A percentile compares a stretch with the other conserved stretches of the same genome.
Evolutionary conservation across 2,329 filamentous ascomycete species (phyloP).

Genomic region (Monilinia fructigena): DNA sequence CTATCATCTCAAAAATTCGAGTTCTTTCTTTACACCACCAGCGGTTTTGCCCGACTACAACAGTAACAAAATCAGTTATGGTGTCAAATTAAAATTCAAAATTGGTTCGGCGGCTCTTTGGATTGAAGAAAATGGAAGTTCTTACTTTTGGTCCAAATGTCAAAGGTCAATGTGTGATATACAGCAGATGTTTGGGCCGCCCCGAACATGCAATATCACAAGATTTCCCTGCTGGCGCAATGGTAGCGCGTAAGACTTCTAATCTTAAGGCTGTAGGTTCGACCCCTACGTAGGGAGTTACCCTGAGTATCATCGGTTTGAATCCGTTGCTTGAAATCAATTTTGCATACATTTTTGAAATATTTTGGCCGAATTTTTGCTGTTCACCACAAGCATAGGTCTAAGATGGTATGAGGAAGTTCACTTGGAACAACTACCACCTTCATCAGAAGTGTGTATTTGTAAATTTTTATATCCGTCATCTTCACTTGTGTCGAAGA

Average conservation of each 20-base stretch:
- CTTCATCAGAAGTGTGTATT: background rate
- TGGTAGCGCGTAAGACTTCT: constrained; percentile 21
- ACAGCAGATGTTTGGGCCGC: rapidly evolving
- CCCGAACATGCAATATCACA: rapidly evolving
- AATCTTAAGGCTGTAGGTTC: constrained; percentile 19
- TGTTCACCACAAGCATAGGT: background rate
- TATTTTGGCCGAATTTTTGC: background rate
- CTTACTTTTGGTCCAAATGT: background rate
- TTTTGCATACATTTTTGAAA: background rate
- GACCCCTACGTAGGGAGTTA: constrained; percentile 8
- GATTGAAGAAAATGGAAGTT: background rate
- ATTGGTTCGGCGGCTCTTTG: background rate
- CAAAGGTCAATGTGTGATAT: background rate
- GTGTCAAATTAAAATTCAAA: background rate
- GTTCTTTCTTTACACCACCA: too few relatives aligned
- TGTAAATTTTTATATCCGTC: too few relatives aligned
- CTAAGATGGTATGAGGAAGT: too few relatives aligned
- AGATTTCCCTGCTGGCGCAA: constrained; percentile 20
- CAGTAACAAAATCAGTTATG: too few relatives aligned
- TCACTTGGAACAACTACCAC: background rate
- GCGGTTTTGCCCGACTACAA: too few relatives aligned
- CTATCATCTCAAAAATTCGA: too few relatives aligned
- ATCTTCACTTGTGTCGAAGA: too few relatives aligned
- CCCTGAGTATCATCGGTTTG: constrained; percentile 8
- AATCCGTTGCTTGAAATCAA: background rate